Evolutionary conservation across 139 green algal species (phyloP).

Genomic region (Chlamydomonas sp.): DNA sequence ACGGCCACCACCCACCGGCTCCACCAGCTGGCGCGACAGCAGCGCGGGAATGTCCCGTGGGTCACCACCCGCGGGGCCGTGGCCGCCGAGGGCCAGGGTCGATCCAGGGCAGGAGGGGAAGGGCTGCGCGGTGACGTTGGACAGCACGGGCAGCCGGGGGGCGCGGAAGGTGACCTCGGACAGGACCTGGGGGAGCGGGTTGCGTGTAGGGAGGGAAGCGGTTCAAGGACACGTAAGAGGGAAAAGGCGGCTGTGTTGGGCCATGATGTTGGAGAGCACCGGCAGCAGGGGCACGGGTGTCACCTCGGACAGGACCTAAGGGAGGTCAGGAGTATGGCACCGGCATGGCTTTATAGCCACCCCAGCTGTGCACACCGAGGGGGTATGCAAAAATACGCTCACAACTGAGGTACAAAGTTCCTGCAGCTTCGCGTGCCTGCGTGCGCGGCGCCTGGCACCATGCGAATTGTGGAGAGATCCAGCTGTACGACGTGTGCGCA

Average conservation of each 20-base stretch:
- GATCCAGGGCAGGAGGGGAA: slow-evolving; percentile 63
- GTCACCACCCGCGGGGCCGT: neutral
- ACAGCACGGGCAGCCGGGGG: slow-evolving; percentile 84
- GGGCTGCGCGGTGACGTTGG: slow-evolving; percentile 88
- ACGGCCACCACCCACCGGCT: slow-evolving; percentile 70
- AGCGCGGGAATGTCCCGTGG: slow-evolving; percentile 44
- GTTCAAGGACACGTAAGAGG: neutral
- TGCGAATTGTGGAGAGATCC: too few species aligned
- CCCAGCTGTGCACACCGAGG: too few species aligned
- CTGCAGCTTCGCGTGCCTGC: too few species aligned
- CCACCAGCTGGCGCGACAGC: slow-evolving; percentile 88
- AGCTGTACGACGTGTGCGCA: too few species aligned
- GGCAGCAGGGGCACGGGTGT: neutral
- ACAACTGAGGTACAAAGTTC: too few species aligned
- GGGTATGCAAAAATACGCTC: too few species aligned
- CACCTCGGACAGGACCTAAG: too few species aligned
- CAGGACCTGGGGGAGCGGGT: slow-evolving; percentile 63
- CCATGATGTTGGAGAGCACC: neutral
- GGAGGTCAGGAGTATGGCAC: too few species aligned
- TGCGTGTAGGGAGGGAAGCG: neutral
- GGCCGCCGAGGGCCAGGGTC: slow-evolving; percentile 41
- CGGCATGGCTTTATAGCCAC: too few species aligned
- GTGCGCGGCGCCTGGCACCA: too few species aligned
- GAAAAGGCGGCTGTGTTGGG: neutral
- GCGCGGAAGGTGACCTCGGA: slow-evolving; percentile 66